A percentile compares a stretch with the other conserved stretches of the same genome.
These are phyloP conservation scores for Xylaria digitata DNA, from an alignment of 2,329 filamentous ascomycete species.

Conservation along the genomic window DNA sequence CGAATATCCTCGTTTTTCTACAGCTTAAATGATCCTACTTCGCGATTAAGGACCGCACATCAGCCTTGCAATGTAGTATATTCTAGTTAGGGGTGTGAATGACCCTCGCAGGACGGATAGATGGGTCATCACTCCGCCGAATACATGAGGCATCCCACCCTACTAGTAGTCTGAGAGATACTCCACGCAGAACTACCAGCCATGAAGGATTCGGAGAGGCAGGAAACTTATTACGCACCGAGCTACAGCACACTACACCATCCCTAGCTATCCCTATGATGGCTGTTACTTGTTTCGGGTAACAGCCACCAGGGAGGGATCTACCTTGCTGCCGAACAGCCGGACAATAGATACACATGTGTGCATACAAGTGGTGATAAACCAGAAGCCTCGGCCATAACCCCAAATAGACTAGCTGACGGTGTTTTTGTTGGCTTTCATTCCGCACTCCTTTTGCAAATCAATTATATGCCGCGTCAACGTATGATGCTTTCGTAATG, in stretches of 20 bases:
- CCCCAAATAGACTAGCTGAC: neutral
- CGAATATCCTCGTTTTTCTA: slow-evolving; percentile 8
- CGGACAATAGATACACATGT: neutral
- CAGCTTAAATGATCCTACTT: neutral
- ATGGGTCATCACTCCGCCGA: neutral
- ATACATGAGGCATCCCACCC: slow-evolving; percentile 21
- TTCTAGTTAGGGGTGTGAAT: neutral
- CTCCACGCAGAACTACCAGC: slow-evolving; percentile 21
- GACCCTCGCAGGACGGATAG: no score
- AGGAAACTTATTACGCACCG: slow-evolving; percentile 6
- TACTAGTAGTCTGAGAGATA: neutral
- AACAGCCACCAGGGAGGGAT: slow-evolving; percentile 5
- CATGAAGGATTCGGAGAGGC: slow-evolving; percentile 14
- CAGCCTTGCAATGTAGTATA: slow-evolving; percentile 1
- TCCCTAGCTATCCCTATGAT: neutral
- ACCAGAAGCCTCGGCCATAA: neutral
- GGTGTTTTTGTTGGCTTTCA: slow-evolving; percentile 3
- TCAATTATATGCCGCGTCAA: neutral
- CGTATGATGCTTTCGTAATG: slow-evolving; percentile 10
- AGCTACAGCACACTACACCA: no score
- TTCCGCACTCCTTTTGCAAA: slow-evolving; percentile 20
- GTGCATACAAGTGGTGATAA: neutral
- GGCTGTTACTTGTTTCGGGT: neutral
- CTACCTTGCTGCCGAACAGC: slow-evolving; percentile 5
- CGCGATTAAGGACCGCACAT: neutral